Evolutionary conservation across 1,284 basidiomycete species (phyloP), one percentile per base, ranked within the genome.

Genomic region (Leccinum colubrinum): DNA sequence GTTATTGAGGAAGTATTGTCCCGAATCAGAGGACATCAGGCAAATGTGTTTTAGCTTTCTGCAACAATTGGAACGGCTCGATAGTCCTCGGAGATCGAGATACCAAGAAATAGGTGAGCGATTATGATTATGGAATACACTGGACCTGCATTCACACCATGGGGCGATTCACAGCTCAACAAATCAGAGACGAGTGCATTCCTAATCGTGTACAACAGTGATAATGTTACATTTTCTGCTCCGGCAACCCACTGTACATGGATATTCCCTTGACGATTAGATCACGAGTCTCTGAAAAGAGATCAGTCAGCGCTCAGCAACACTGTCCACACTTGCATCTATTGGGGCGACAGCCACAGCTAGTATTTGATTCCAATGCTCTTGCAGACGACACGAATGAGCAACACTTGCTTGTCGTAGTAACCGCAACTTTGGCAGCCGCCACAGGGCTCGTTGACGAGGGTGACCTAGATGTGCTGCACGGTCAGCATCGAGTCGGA

Each of bases 21-120:
- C 72, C 2, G 77, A 83, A 59, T 72, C 73, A 6, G 67, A 71
- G 9, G 66, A 67, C 5, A 68, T 89, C 59, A 77, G 69, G 15
- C 69, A 77, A 15, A 83, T 86, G 43, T 88, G 89, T 70, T 67
- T 79, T 11, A 66, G 70, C 14, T 75, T 90, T 54, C 77, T 94
- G 27, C 63, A 68, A 37, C 78, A 80, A 54, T 77, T 94, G 51
- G 74, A 83, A 64, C 73, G 63, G 17, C 70, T 90, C 15, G 91
- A 94, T 74, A 81, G 84, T 7, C 76, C 79, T 62, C 79, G 91
- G 64, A 76, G 73, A 59, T 77, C 76, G 46, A 78, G 91, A 68
- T 94, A 94, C 70, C 72, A 77, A 61, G 87, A 90, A 52, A 74
- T 91, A 59, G 79, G 88, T 86, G 59, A 71, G 83, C 76, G 27